Percentiles rank a stretch among this genome's conserved stretches.
Evolutionary conservation across 139 green algal genomes (phyloP).

Genomic region (Diplosphaera chodatii): DNA sequence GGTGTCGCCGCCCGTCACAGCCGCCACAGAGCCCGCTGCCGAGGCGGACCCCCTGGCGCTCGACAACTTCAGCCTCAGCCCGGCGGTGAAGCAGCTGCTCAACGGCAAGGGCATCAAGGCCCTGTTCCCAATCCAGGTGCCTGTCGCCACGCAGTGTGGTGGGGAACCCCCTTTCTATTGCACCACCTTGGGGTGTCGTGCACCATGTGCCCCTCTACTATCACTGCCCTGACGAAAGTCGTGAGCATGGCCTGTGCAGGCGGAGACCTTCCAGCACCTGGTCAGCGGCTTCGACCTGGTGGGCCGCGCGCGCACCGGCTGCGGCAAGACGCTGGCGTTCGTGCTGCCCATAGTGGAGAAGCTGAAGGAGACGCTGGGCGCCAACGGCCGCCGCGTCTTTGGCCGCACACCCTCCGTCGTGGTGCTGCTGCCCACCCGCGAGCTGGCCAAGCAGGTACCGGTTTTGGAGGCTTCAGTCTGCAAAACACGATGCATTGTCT

Average conservation of each 20-base stretch:
- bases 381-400: conserved; percentile 5
- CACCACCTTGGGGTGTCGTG: not conserved
- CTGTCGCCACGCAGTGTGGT: not conserved
- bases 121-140: conserved; percentile 89
- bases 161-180: too few species aligned
- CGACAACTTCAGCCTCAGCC: conserved; percentile 73
- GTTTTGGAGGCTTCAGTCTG: not conserved
- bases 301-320: conserved; percentile 86
- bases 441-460: conserved; percentile 94
- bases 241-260: conserved; percentile 5
- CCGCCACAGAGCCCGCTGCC: conserved; percentile 2
- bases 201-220: too few species aligned
- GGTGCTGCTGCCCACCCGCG: conserved; percentile 89
- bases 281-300: conserved; percentile 86
- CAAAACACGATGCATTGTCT: not conserved
- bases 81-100: conserved; percentile 66
- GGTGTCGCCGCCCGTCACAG: not conserved
- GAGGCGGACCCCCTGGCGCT: conserved; percentile 47
- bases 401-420: conserved; percentile 70
- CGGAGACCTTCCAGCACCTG: conserved; percentile 64
- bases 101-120: conserved; percentile 72
- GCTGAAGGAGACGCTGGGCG: conserved; percentile 20
- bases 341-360: conserved; percentile 91
- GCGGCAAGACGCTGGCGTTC: conserved; percentile 98
- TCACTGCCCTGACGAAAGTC: not conserved